phyloP scores from a whole-genome alignment of 192 early-diverging fungal genomes.

The Cladochytrium replicatum region DNA sequence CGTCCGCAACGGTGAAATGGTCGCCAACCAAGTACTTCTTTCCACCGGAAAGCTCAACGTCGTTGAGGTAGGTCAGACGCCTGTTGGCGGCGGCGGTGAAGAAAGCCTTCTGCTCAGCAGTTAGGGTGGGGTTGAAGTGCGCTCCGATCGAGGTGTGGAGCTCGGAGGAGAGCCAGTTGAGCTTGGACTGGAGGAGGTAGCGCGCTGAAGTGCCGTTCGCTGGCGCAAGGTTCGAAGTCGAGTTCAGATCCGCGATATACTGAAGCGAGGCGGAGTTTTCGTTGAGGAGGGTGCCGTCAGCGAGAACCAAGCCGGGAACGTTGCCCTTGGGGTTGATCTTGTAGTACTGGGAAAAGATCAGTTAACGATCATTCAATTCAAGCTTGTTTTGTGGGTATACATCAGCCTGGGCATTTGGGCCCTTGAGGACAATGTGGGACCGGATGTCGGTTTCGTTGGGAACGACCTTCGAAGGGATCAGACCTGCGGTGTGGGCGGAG shows the following conservation, averaged over 20 bases:
- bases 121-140: slow-evolving; percentile 12
- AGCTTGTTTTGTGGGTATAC: no score
- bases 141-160: slow-evolving; percentile 9
- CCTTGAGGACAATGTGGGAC: slow-evolving; percentile 12
- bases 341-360: slow-evolving; percentile 10
- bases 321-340: slow-evolving; percentile 26
- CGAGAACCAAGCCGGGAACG: slow-evolving; percentile 17
- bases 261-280: slow-evolving; percentile 18
- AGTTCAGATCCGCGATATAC: slow-evolving; percentile 17
- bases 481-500: slow-evolving; percentile 18
- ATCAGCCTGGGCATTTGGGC: slow-evolving; percentile 11
- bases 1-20: slow-evolving; percentile 19
- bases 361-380: no score
- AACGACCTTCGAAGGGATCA: slow-evolving; percentile 11
- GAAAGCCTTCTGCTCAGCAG: slow-evolving; percentile 6
- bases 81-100: slow-evolving; percentile 2
- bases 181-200: slow-evolving; percentile 25
- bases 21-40: slow-evolving; percentile 23
- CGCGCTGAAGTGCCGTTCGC: not conserved
- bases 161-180: slow-evolving; percentile 15
- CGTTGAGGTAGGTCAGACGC: slow-evolving; percentile 9
- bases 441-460: slow-evolving; percentile 13
- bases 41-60: slow-evolving; percentile 20
- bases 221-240: not conserved
- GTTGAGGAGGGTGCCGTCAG: slow-evolving; percentile 20